Percentiles rank a stretch among this genome's conserved stretches.
phyloP scores from a whole-genome alignment of 2,329 filamentous ascomycete species.

The Xylariales sp. region DNA sequence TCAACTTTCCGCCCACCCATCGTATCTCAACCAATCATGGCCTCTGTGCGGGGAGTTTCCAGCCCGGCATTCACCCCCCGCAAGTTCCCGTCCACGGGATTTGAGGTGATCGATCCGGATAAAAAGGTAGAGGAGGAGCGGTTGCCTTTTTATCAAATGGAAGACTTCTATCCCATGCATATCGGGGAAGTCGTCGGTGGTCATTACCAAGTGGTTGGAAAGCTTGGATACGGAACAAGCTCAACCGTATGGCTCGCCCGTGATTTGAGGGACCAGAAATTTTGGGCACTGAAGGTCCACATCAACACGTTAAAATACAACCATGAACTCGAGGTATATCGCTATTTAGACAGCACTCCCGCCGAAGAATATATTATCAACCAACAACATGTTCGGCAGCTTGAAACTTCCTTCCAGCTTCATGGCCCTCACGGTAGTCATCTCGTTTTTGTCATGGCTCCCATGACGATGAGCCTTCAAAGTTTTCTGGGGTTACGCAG shows the following conservation, averaged over 20 bases:
- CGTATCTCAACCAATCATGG: constrained; percentile 7
- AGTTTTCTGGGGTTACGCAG: constrained; percentile 2
- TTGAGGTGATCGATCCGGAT: constrained; percentile 14
- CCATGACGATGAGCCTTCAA: constrained; percentile 17
- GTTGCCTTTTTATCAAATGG: constrained; percentile 17
- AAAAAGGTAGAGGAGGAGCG: constrained; percentile 22
- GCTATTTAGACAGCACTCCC: constrained; percentile 5
- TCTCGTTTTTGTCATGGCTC: constrained; percentile 26
- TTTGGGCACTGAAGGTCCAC: constrained; percentile 27
- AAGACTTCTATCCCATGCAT: constrained; percentile 26
- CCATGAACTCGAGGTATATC: constrained; percentile 26
- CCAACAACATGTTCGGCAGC: constrained; percentile 12
- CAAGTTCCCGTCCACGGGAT: constrained; percentile 22
- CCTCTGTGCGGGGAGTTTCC: constrained; percentile 15
- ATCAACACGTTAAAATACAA: constrained; percentile 23
- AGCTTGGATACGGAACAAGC: constrained; percentile 27
- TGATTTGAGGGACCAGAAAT: constrained; percentile 20
- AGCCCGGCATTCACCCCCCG: constrained; percentile 11
- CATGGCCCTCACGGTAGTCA: constrained; percentile 21
- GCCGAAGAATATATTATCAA: neutral
- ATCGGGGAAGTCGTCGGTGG: constrained; percentile 16
- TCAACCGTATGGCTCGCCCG: constrained; percentile 30
- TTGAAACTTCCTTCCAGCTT: constrained; percentile 19
- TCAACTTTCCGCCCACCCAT: neutral
- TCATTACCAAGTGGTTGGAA: constrained; percentile 25